Evolutionary conservation across 257 asterid species (phyloP), one percentile per base, ranked within the genome.

Genomic region (Linaria vulgaris): DNA sequence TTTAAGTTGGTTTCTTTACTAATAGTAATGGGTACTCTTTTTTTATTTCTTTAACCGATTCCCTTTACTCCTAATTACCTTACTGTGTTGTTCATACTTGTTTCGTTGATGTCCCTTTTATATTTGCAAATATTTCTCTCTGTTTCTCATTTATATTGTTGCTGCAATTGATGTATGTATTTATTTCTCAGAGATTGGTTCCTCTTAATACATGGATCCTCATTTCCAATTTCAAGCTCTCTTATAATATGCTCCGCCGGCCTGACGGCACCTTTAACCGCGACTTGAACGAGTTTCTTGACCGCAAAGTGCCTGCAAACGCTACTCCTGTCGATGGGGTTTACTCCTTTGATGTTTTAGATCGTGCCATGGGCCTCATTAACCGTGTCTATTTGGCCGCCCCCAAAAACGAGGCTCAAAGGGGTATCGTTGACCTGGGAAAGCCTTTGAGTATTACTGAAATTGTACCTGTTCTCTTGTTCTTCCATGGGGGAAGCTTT

Each of bases 401-500:
- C 63, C 63, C 61, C 0, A 77, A 72, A n/a, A 55, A 61, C 23
- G 83, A 68, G 48, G 50, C 74, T 1, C 67, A 66, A 5, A 67
- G 85, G 79, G 86, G 80, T 34, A 49, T 76, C 6, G 39, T 12
- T 0, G 87, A 85, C 10, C 85, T 85, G 0, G 97, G 83, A 6
- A 80, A 75, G 52, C 96, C 97, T 20, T 39, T 87, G 44, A 87
- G 86, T 43, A 10, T 67, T 1, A 72, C 78, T 0, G 85, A 76
- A 17, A 30, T 80, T 13, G 79, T 87, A 0, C 97, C 97, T 12
- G 96, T 90, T 0, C 78, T 90, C 19, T 47, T 90, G 4, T 90
- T 77, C 85, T 87, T 82, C 85, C 97, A 87, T 27, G 97, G 97
- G 6, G 97, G 97, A 13, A 90, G 97, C 74, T 90, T 90, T 12